Base-by-base conservation (phyloP, 106 monocot species). In the Dioscorea dumetorum region DNA sequence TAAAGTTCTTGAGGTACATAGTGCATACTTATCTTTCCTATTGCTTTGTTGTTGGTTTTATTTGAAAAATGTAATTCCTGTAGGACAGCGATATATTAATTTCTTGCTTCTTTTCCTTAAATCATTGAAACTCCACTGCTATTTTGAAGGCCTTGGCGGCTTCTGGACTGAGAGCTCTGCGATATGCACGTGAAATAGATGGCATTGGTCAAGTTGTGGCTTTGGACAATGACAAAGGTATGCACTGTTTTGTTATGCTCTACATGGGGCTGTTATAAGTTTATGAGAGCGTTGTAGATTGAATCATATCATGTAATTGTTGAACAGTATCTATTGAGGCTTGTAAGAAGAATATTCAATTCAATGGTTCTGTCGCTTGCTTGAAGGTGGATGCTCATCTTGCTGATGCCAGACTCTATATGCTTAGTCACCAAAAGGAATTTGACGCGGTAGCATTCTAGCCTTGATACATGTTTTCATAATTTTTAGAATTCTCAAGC, bases 61-160 rank as follows among this genome's bases (percentile, higher is more conserved):
- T 63, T 20, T 35, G 33, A 33, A 58, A 19, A 41, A 15, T 63
- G 28, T 28, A 63, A 50, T 24, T 19, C 17, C 21, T 51, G 4
- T 50, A 20, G 3, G 5, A 11, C 11, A 51, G 3, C 12, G 21
- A 17, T 69, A 11, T 31, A 15, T n/a, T 20, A 12, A 16, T 23
- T 51, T 69, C n/a, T n/a, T n/a, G n/a, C n/a, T 0, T 69, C n/a
- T 49, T 69, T 67, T 35, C 18, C 12, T 60, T 15, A 60, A 51
- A 16, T 18, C 24, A 49, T 52, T 50, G 57, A 22, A 48, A 61
- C 16, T 70, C 24, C 57, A 14, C 24, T n/a, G 23, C 17, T 32
- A 22, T n/a, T n/a, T n/a, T 74, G 60, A 70, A 95, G 94, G 87
- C 94, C 73, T 83, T 95, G 72, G 91, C 90, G 68, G 94, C 94